These are phyloP conservation scores for Thinopyrum elongatum DNA, from an alignment of 176 grass and related monocot species.

Conservation along the genomic window DNA sequence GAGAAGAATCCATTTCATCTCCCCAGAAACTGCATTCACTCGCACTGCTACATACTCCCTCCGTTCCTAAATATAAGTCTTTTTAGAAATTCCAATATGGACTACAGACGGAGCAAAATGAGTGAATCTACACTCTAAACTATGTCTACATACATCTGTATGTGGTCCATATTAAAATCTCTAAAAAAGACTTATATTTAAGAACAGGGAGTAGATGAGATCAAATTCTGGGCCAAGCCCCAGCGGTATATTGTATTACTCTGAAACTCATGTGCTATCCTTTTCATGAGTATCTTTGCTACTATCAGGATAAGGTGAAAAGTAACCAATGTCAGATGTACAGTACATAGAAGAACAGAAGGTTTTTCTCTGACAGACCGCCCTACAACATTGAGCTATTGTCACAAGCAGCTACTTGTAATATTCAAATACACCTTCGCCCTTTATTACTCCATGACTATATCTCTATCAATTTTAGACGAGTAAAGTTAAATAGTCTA, in stretches of 20 bases:
- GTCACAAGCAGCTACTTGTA: not conserved
- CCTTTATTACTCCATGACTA: constrained; percentile 24
- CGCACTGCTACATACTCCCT: not conserved
- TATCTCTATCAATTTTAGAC: not conserved
- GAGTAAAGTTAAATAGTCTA: not conserved
- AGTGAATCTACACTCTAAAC: too few relatives aligned
- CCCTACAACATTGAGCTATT: not conserved
- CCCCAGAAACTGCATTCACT: not conserved
- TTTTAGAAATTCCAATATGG: too few relatives aligned
- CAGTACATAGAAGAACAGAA: not conserved
- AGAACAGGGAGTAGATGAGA: not conserved
- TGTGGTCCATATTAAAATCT: too few relatives aligned
- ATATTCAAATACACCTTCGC: not conserved
- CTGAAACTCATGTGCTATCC: not conserved
- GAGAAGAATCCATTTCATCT: not conserved
- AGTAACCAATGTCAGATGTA: not conserved
- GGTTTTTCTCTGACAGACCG: not conserved
- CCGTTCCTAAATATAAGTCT: too few relatives aligned
- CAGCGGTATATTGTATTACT: not conserved
- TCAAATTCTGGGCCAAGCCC: not conserved
- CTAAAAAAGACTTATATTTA: too few relatives aligned
- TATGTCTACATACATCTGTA: too few relatives aligned
- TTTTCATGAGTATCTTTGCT: not conserved
- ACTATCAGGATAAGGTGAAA: not conserved
- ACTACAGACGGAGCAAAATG: too few relatives aligned